Base-by-base conservation (phyloP, 805 yeast species). In the Starmerella kuoi region DNA sequence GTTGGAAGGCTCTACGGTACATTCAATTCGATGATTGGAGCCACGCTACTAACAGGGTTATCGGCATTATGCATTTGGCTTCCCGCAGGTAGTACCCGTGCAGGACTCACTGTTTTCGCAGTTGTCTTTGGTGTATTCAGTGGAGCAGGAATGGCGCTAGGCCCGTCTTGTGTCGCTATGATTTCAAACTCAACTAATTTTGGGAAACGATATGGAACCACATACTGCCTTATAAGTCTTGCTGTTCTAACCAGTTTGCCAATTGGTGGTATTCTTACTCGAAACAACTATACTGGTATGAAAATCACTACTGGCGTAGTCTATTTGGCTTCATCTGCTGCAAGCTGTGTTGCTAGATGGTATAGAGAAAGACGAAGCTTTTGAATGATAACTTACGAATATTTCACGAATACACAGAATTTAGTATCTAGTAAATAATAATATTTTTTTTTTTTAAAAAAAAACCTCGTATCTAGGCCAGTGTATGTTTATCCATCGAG, bases 191-290 rank as follows among this genome's bases (percentile, higher is more conserved):
- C 77, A 0, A 64, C 67, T 42, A 72, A 75, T 42, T 79, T 77
- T 57, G 86, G 86, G 17, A 74, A 71, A 49, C 60, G 79, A 20
- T 79, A 75, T 49, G 85, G 85, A 0, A 67, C 82, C 14, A 67
- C 75, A 46, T 77, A 75, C 56, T 73, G 73, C 27, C 40, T 62
- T 26, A 61, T 53, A 11, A 55, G 61, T 31, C 46, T 61, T 24
- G 65, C 59, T 4, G 52, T 57, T 1, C 55, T 62, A 26, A 57
- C 58, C 3, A 64, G 66, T 7, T 44, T 59, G 22, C 66, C 66
- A n/a, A 55, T 61, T 14, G 62, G 63, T 19, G 66, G 65, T 15
- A 55, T 49, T 14, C 41, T 58, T 9, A 37, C 42, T n/a, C 38
- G 31, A 12, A 48, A 49, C 47, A 33, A 51, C 30, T 61, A 52